These are phyloP conservation scores for Fallopia convolvulus DNA, from an alignment of 148 eudicot species.

Conservation along the genomic window DNA sequence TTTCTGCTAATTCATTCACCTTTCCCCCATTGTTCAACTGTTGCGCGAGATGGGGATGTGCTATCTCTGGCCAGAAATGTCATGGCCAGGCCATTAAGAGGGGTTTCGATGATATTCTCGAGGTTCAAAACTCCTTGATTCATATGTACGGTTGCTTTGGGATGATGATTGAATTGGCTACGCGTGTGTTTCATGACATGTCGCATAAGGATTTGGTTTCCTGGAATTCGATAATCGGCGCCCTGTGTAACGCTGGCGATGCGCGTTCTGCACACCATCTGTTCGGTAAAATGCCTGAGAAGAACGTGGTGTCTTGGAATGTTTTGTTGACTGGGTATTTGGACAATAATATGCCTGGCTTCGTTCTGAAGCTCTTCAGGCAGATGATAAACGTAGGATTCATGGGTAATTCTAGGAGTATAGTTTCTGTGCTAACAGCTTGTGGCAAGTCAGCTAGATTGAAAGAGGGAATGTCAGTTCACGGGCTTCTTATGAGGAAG, in stretches of 20 bases:
- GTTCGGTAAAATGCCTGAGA: constrained; percentile 58
- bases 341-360: constrained; percentile 43
- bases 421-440: constrained; percentile 49
- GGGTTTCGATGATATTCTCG: constrained; percentile 55
- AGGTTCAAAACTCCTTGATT: constrained; percentile 57
- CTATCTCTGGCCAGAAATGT: constrained; percentile 29
- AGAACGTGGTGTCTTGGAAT: constrained; percentile 70
- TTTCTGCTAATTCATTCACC: constrained; percentile 55
- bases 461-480: constrained; percentile 68
- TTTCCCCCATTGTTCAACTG: constrained; percentile 57
- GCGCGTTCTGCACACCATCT: constrained; percentile 35
- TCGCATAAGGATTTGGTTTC: constrained; percentile 37
- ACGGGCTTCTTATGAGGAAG: constrained; percentile 36
- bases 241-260: constrained; percentile 42
- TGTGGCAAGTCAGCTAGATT: constrained; percentile 66
- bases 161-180: constrained; percentile 25
- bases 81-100: constrained; percentile 62
- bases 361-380: constrained; percentile 57
- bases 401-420: constrained; percentile 34
- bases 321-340: constrained; percentile 55
- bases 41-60: constrained; percentile 43
- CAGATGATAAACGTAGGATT: constrained; percentile 39
- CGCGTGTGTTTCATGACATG: constrained; percentile 51
- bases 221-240: constrained; percentile 57
- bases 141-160: constrained; percentile 68